These are phyloP conservation scores for Aspergillus versicolor DNA, from an alignment of 2,329 filamentous ascomycete genomes.

Conservation along the genomic window DNA sequence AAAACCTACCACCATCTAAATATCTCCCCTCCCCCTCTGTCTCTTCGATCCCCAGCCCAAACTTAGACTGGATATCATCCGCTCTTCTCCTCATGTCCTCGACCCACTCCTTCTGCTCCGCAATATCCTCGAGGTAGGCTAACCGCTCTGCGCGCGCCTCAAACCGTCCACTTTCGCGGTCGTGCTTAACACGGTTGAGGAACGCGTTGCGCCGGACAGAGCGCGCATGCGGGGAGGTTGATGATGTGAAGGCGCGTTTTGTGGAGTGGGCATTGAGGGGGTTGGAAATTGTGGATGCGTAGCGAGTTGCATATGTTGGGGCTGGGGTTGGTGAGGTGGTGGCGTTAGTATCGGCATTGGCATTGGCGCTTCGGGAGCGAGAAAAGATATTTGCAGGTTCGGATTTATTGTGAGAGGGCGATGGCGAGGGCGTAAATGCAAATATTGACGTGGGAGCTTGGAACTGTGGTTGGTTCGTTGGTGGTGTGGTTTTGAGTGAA, in stretches of 20 bases:
- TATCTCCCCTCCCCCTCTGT: constrained; percentile 24
- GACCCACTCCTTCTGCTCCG: constrained; percentile 39
- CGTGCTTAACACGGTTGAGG: constrained; percentile 41
- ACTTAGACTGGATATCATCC: constrained; percentile 23
- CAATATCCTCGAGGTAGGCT: constrained; percentile 43
- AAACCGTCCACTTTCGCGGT: constrained; percentile 39
- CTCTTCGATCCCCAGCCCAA: constrained; percentile 16
- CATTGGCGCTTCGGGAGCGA: background rate
- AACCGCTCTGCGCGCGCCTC: constrained; percentile 44
- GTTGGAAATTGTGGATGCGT: constrained; percentile 33
- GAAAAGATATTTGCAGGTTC: background rate
- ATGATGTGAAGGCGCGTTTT: constrained; percentile 11
- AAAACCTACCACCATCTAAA: constrained; percentile 25
- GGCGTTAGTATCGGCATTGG: background rate
- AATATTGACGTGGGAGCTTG: background rate
- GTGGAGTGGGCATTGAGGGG: constrained; percentile 28
- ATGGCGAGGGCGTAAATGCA: constrained; percentile 3
- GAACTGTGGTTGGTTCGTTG: background rate
- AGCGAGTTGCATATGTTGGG: constrained; percentile 36
- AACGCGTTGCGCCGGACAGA: constrained; percentile 40
- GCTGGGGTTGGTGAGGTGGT: background rate
- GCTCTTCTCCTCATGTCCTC: constrained; percentile 37
- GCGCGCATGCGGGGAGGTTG: constrained; percentile 28
- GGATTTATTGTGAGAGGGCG: background rate
- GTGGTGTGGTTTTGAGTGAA: background rate